Evolutionary conservation across 495 filamentous ascomycete genomes (phyloP), one percentile per base, ranked within the genome.

Genomic region (Penicillium longicatenatum): DNA sequence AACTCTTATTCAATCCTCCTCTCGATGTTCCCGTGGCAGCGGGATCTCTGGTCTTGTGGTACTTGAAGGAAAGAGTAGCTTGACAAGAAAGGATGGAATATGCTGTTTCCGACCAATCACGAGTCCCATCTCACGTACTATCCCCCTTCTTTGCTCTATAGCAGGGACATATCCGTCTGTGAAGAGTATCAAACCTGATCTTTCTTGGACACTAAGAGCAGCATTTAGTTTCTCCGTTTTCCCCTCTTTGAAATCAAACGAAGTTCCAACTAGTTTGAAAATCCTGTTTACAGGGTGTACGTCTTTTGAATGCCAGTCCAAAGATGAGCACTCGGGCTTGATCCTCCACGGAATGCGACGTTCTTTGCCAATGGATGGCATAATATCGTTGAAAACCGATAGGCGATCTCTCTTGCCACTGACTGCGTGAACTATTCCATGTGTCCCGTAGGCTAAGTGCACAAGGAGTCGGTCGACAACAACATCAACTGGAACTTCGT

Each of bases 401-500:
- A 29, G 2, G 57, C 41, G 11, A 12, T 45, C 16, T 48, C 19
- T 6, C 37, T 24, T 8, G 11, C 60, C 58, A 29, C 51, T 54
- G 6, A 63, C 60, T 0, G 63, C 66, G 26, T 69, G 66, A 12
- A 69, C 50, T 12, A 17, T 31, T 0, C 60, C 62, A 2, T 2
- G 24, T 0, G 53, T 61, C 4, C 58, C 55, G 3, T n/a, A 7
- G n/a, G 57, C 60, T 7, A 69, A 52, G 46, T 69, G 66, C 2
- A 30, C 45, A 0, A 65, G 49, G 1, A 61, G 45, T 19, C 60
- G 52, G 16, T 65, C 63, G 1, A 50, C 63, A 2, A 65, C 66
- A 0, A 65, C 55, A 35, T 69, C 66, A 1, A 69, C 63, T 11
- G 66, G 66, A 1, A 69, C 60, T 47, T 65, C 62, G 33, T 69